Percentiles rank a stretch among this genome's conserved stretches.
Conservation (phyloP, 805 yeast genomes). For the Martiniozyma abietophila region DNA sequence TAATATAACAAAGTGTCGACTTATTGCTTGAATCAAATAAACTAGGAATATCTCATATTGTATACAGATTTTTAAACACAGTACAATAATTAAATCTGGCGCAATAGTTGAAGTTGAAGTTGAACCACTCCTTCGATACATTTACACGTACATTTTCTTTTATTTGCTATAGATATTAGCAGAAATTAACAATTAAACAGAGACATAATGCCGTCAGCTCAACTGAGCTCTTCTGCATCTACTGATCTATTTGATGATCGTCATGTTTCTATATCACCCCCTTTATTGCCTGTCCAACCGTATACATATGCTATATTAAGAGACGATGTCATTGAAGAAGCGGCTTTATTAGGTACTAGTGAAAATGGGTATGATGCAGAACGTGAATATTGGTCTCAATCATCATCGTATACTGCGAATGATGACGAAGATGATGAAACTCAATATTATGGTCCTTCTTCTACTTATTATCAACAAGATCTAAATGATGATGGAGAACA, state of each 20-base stretch:
- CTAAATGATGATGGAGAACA: constrained; percentile 4
- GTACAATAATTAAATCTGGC: no score
- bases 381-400: constrained; percentile 4
- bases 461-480: background rate
- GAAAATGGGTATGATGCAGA: constrained; percentile 22
- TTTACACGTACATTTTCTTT: no score
- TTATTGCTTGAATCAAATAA: no score
- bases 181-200: no score
- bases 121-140: no score
- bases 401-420: constrained; percentile 1
- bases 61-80: no score
- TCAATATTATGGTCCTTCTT: constrained; percentile 18
- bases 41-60: no score
- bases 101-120: no score
- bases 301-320: constrained; percentile 8
- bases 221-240: background rate
- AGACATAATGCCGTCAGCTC: background rate
- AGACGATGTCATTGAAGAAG: constrained; percentile 32
- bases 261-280: no score
- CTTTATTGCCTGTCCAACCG: no score
- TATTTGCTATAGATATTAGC: no score
- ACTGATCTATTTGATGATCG: background rate
- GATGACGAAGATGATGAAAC: constrained; percentile 20
- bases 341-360: constrained; percentile 23
- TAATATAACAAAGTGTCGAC: no score